Evolutionary conservation across 176 grass and related monocot species (phyloP).

Genomic region (Avena eriantha): DNA sequence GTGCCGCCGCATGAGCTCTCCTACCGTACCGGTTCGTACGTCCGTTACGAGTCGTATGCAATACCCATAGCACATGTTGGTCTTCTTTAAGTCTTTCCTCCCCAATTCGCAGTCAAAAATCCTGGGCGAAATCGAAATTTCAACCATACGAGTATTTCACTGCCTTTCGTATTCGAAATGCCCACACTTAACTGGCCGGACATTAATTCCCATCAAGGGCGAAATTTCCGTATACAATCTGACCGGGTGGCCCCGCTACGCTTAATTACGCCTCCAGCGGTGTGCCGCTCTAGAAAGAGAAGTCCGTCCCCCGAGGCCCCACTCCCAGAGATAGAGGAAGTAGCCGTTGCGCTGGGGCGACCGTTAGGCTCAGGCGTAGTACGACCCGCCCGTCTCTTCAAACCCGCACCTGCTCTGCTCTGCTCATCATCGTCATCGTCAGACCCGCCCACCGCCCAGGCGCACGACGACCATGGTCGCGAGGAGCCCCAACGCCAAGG

Average conservation of each 20-base stretch:
- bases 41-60: too few species aligned
- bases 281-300: background rate
- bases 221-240: background rate
- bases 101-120: too few species aligned
- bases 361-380: background rate
- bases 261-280: background rate
- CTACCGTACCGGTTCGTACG: too few species aligned
- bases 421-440: conserved; percentile 6
- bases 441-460: background rate
- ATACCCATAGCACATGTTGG: too few species aligned
- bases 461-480: conserved; percentile 70
- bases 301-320: background rate
- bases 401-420: conserved; percentile 11
- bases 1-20: too few species aligned
- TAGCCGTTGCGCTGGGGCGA: conserved; percentile 21
- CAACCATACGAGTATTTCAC: too few species aligned
- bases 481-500: conserved; percentile 72
- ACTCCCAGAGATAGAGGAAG: background rate
- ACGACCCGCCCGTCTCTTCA: conserved; percentile 24
- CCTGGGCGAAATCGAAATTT: too few species aligned
- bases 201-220: conserved; percentile 9
- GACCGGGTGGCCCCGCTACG: background rate
- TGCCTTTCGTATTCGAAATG: too few species aligned
- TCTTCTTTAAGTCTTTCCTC: too few species aligned
- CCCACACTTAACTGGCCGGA: background rate